These are phyloP conservation scores for Chaetomium tenue DNA, from an alignment of 495 filamentous ascomycete genomes.

Conservation along the genomic window DNA sequence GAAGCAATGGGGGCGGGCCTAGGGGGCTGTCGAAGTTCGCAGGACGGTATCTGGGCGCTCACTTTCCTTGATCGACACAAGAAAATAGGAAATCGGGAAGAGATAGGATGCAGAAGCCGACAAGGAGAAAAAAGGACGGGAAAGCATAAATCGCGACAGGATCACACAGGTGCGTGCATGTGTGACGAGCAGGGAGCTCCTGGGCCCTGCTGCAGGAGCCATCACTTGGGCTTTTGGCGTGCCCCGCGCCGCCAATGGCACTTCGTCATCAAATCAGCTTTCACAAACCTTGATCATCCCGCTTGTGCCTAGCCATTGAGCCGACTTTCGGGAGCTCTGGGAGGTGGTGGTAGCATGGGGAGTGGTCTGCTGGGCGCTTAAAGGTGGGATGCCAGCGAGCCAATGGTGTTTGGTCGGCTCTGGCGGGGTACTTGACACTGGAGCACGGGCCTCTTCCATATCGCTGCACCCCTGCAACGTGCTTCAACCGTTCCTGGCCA, in stretches of 20 bases:
- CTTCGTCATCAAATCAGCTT: conserved; percentile 25
- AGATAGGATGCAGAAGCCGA: background rate
- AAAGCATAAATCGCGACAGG: conserved; percentile 11
- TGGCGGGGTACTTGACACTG: conserved; percentile 13
- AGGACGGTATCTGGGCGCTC: background rate
- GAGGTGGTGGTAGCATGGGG: background rate
- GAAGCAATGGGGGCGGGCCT: no score
- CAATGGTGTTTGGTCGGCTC: conserved; percentile 7
- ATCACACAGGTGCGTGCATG: background rate
- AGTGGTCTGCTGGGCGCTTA: conserved; percentile 31
- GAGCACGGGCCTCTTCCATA: conserved; percentile 18
- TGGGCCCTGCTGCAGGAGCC: conserved; percentile 19
- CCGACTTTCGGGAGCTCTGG: background rate
- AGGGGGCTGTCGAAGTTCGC: background rate
- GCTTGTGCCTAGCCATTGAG: conserved; percentile 19
- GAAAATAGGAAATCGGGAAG: background rate
- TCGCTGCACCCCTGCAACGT: conserved; percentile 10
- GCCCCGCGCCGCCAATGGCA: conserved; percentile 20
- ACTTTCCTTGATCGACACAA: background rate
- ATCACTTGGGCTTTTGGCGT: conserved; percentile 20
- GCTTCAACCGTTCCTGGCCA: conserved; percentile 1
- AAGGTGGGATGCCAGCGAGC: conserved; percentile 27
- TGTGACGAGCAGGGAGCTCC: conserved; percentile 11
- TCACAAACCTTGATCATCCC: conserved; percentile 17
- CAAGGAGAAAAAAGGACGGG: background rate